Percentiles rank a stretch among this genome's conserved stretches.
Conservation (phyloP, 805 yeast species). For the Saccharomyces mikatae region DNA sequence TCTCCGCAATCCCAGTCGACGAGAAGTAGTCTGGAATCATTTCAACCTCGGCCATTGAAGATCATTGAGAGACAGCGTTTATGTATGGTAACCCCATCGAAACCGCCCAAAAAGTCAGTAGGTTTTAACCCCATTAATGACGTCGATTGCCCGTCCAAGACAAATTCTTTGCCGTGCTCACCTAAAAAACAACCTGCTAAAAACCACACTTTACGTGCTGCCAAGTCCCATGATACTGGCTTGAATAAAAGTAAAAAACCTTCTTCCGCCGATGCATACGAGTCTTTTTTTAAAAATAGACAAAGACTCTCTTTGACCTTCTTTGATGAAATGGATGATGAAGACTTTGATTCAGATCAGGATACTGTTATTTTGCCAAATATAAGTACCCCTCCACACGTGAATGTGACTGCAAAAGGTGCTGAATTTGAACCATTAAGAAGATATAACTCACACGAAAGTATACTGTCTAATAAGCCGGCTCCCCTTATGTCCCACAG, state of each 20-base stretch:
- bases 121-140: neutral
- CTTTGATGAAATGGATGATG: slow-evolving; percentile 20
- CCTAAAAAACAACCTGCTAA: slow-evolving; percentile 8
- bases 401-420: neutral
- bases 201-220: slow-evolving; percentile 11
- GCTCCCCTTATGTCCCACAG: neutral
- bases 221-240: slow-evolving; percentile 25
- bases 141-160: slow-evolving; percentile 2
- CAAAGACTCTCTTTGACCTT: slow-evolving; percentile 29
- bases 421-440: slow-evolving; percentile 15
- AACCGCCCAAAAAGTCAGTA: neutral
- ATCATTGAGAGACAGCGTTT: slow-evolving; percentile 14
- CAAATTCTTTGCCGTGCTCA: slow-evolving; percentile 17
- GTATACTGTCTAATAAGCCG: slow-evolving; percentile 18
- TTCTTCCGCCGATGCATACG: slow-evolving; percentile 3
- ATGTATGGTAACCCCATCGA: neutral
- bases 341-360: slow-evolving; percentile 8
- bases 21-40: slow-evolving; percentile 11
- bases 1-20: slow-evolving; percentile 17
- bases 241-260: slow-evolving; percentile 11
- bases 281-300: slow-evolving; percentile 25
- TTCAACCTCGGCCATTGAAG: slow-evolving; percentile 23
- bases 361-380: slow-evolving; percentile 6
- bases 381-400: neutral
- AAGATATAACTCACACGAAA: slow-evolving; percentile 29